Evolutionary conservation across 2,329 filamentous ascomycete species (phyloP), one percentile per base, ranked within the genome.

Genomic region (Apiospora hydei): DNA sequence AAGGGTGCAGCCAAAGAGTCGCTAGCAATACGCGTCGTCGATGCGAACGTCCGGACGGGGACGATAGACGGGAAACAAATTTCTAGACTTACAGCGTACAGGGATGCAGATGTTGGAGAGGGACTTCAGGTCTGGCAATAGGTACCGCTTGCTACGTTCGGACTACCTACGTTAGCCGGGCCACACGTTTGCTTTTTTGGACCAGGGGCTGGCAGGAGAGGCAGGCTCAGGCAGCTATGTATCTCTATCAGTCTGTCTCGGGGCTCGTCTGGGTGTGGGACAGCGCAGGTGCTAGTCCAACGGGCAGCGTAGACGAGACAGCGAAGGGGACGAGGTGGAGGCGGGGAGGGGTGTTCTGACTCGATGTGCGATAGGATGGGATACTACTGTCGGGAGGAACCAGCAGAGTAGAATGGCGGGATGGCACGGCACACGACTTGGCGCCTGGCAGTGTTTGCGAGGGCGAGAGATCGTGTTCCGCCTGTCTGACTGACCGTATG

Each of bases 1-100:
- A 57, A 18, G 51, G 51, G 51, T 34, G 51, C 16, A 38, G 57
- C 57, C 34, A 41, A 61, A 38, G 53, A n/a, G 16, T 61, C 30
- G 53, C 30, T 61, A 61, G 30, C 30, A n/a, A 38, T 38, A 30
- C 53, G 53, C 30, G 53, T 61, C 53, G 57, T 64, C 13, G 30
- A 64, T 64, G 57, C 57, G 57, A 64, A n/a, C 14, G 34, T 41
- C 8, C 57, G 34, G 57, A 38, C 57, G 34, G 57, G 57, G 57
- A 41, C 57, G 34, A 41, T 43, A 13, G 41, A 43, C 41, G 57
- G 57, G 34, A 64, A 64, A 64, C 57, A 41, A 64, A 57, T 41
- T 41, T 41, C 34, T 64, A 16, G 57, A 64, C 57, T 64, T 64
- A 64, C 57, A 64, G 34, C 57, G 30, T 41, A 64, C 57, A 64